Percentiles rank a stretch among this genome's conserved stretches.
Evolutionary conservation across 2,329 filamentous ascomycete species (phyloP).

Genomic region (Botrytis medusae): DNA sequence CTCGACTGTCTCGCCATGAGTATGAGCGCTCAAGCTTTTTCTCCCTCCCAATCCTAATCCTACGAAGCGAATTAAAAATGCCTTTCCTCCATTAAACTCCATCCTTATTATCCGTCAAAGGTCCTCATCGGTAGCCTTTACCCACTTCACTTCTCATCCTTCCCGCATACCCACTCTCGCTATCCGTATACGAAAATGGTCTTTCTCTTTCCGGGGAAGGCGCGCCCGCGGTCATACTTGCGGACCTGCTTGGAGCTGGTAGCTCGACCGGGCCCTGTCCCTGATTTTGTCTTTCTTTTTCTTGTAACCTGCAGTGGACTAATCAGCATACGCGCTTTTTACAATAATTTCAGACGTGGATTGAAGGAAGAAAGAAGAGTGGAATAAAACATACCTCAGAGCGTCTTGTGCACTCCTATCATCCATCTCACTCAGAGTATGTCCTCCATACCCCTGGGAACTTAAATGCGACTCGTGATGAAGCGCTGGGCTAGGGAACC

Average conservation of each 20-base stretch:
- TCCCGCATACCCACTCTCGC: slow-evolving; percentile 22
- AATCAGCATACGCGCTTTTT: not conserved
- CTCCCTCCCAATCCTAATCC: not conserved
- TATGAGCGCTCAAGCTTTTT: not conserved
- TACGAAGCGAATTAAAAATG: not conserved
- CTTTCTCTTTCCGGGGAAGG: slow-evolving; percentile 13
- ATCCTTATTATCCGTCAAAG: not conserved
- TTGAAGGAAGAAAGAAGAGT: too few species aligned
- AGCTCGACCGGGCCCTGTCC: slow-evolving; percentile 14
- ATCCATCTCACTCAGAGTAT: slow-evolving; percentile 13
- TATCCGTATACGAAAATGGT: slow-evolving; percentile 20
- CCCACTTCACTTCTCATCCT: slow-evolving; percentile 9
- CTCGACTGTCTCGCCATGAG: not conserved
- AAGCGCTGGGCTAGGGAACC: slow-evolving; percentile 14
- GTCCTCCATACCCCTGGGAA: not conserved
- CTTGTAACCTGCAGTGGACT: not conserved
- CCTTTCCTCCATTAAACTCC: not conserved
- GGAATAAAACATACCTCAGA: slow-evolving; percentile 7
- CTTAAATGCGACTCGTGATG: not conserved
- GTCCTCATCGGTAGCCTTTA: not conserved
- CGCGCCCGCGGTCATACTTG: slow-evolving; percentile 12
- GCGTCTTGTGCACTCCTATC: slow-evolving; percentile 11
- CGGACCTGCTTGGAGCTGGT: slow-evolving; percentile 16
- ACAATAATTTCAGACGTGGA: not conserved
- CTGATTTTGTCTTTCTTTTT: slow-evolving; percentile 14